Base-by-base conservation (phyloP, 768 basidiomycete species). In the Mycena albidolilacea region DNA sequence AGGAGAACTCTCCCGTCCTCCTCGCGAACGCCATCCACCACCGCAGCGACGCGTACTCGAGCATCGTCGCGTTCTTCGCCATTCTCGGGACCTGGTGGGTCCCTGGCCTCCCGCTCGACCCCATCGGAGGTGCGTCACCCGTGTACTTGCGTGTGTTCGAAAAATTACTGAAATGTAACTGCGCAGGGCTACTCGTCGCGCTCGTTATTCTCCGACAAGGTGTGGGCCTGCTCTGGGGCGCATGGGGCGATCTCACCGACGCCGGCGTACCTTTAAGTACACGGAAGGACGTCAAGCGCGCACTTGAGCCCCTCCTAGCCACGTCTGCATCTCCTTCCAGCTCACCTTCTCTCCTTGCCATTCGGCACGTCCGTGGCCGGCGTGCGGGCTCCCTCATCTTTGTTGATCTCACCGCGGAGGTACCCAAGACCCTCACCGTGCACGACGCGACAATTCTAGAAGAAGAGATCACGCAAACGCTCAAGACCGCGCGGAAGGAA, bases 11-110 rank as follows among this genome's bases (percentile, higher is more conserved):
- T 78, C 95, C 95, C 5, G 98, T 99, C 0, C 83, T 99, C 64
- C 85, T 93, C 21, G 98, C 98, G n/a, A 99, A 99, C 80, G 98
- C 97, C 7, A 88, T 97, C 68, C 97, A 99, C 81, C 98, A 99
- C 83, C 90, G 98, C n/a, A 97, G 95, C 75, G 98, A 99, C 81
- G 96, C 96, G 7, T 96, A 97, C 79, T 97, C 96, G 4, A 97
- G 96, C 77, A 76, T 93, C 61, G 96, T 99, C 66, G 96, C 97
- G 12, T 89, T 99, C 67, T 88, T 93, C 58, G 97, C 97, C 17
- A 99, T 99, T 78, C 83, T 99, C 9, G 96, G 97, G 14, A 95
- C 93, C 11, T 95, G 95, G 86, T 86, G 91, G 75, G 94, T 94
- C 81, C 96, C 97, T 17, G 86, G 89, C n/a, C 79, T 95, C 66